Percentiles rank a stretch among this genome's conserved stretches.
Evolutionary conservation across 139 green algal species (phyloP).

Genomic region (Auxenochlorella protothecoides): DNA sequence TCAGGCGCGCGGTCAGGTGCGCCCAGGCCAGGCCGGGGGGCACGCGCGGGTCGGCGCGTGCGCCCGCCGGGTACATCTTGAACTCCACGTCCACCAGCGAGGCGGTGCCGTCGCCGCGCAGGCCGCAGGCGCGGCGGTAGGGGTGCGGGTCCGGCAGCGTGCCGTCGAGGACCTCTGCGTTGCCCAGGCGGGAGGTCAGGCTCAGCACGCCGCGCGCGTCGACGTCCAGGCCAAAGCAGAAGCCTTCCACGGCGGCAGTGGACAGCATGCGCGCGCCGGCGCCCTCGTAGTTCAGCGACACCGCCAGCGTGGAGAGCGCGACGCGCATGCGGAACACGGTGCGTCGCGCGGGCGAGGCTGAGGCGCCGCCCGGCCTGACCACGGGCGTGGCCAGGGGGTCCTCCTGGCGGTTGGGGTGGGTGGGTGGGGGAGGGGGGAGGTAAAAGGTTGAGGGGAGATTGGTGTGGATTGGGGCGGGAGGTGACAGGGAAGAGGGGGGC

Average conservation of each 20-base stretch:
- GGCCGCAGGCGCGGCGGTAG: constrained; percentile 34
- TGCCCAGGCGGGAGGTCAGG: constrained; percentile 49
- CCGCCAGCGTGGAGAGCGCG: constrained; percentile 36
- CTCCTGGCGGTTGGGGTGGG: constrained; percentile 5
- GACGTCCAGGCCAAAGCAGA: constrained; percentile 37
- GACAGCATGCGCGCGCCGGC: constrained; percentile 24
- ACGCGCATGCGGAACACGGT: constrained; percentile 31
- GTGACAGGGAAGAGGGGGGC: no score
- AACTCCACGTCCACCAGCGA: constrained; percentile 66
- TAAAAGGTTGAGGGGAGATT: no score
- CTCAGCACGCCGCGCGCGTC: constrained; percentile 23
- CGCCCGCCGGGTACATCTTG: constrained; percentile 25
- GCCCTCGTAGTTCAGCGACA: constrained; percentile 52
- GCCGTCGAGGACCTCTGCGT: constrained; percentile 49
- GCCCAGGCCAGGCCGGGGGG: constrained; percentile 49
- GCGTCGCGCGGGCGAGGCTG: neutral
- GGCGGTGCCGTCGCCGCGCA: constrained; percentile 32
- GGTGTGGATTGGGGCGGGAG: no score
- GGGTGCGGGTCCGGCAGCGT: constrained; percentile 37
- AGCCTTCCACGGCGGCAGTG: constrained; percentile 40
- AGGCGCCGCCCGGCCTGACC: no score
- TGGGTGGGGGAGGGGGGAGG: neutral
- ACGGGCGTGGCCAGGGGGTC: neutral
- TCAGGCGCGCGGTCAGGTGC: constrained; percentile 50
- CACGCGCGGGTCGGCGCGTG: constrained; percentile 27